Evolutionary conservation across 495 filamentous ascomycete species (phyloP).

Genomic region (Aspergillus egyptiacus): DNA sequence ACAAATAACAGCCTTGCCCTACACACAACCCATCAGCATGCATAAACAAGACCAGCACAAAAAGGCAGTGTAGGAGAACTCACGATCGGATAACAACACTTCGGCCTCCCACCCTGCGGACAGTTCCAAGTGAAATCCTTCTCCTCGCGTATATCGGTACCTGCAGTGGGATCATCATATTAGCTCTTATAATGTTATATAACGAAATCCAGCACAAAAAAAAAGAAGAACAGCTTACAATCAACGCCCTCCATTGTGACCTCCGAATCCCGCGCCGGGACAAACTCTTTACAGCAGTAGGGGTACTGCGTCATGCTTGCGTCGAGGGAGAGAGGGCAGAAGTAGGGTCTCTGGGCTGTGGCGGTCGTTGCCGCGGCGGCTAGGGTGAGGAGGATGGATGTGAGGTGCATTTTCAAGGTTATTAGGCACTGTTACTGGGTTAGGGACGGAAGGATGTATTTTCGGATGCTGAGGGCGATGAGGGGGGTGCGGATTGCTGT

Average conservation of each 20-base stretch:
- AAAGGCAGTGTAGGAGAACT: constrained; percentile 4
- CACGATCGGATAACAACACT: constrained; percentile 20
- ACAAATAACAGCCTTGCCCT: constrained; percentile 4
- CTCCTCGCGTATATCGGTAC: constrained; percentile 1
- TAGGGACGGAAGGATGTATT: no score
- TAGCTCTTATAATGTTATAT: no score
- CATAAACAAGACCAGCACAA: background rate
- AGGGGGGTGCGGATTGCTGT: no score
- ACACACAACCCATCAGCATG: background rate
- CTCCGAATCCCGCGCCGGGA: constrained; percentile 13
- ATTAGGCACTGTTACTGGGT: no score
- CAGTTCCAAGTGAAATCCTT: constrained; percentile 5
- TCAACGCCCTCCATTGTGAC: constrained; percentile 25
- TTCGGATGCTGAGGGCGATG: no score
- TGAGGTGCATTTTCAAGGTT: constrained; percentile 33
- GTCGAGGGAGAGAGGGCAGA: constrained; percentile 31
- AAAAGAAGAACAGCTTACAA: constrained; percentile 20
- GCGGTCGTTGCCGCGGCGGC: constrained; percentile 17
- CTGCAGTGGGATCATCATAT: background rate
- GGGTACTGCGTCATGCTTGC: constrained; percentile 32
- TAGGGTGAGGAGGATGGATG: constrained; percentile 21
- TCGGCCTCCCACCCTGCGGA: constrained; percentile 11
- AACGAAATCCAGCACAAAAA: background rate
- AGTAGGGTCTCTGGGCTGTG: constrained; percentile 25
- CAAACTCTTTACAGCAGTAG: constrained; percentile 35